These are phyloP conservation scores for Tylopilus sp. DNA, from an alignment of 768 basidiomycete genomes.

Conservation along the genomic window DNA sequence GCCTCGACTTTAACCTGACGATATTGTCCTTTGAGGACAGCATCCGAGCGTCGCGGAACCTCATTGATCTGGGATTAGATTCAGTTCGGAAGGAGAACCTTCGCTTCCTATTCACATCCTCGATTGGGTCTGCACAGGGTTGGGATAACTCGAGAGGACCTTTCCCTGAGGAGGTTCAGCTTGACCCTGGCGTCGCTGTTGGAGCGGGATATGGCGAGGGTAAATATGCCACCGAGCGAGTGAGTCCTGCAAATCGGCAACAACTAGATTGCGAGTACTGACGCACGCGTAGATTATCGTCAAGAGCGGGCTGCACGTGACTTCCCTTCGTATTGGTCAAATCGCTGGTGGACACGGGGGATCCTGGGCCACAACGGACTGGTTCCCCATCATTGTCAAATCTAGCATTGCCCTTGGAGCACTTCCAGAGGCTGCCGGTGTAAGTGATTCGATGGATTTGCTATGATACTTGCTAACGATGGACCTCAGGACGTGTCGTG, in stretches of 20 bases:
- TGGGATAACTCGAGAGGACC: slow-evolving; percentile 29
- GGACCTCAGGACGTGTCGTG: slow-evolving; percentile 35
- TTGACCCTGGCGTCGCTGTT: slow-evolving; percentile 32
- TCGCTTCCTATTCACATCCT: slow-evolving; percentile 41
- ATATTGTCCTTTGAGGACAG: slow-evolving; percentile 43
- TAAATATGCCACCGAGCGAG: slow-evolving; percentile 43
- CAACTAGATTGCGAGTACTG: neutral
- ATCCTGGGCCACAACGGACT: slow-evolving; percentile 43
- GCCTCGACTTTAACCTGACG: slow-evolving; percentile 40
- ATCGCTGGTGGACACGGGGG: slow-evolving; percentile 40
- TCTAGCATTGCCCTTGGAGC: slow-evolving; percentile 28
- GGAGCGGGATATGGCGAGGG: slow-evolving; percentile 45
- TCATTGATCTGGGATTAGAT: slow-evolving; percentile 30
- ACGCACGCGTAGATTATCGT: slow-evolving; percentile 32
- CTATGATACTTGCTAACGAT: neutral
- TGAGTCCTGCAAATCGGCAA: slow-evolving; percentile 9
- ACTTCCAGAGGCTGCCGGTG: slow-evolving; percentile 31
- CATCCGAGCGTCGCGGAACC: slow-evolving; percentile 37
- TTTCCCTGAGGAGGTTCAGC: slow-evolving; percentile 35
- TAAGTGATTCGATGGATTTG: slow-evolving; percentile 19
- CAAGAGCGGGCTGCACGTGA: slow-evolving; percentile 34
- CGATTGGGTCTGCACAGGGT: slow-evolving; percentile 32
- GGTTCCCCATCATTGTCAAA: slow-evolving; percentile 44
- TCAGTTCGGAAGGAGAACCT: slow-evolving; percentile 24
- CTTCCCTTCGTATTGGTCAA: slow-evolving; percentile 45